phyloP scores from a whole-genome alignment of 75 land plant species.

The Pinus albicaulis region DNA sequence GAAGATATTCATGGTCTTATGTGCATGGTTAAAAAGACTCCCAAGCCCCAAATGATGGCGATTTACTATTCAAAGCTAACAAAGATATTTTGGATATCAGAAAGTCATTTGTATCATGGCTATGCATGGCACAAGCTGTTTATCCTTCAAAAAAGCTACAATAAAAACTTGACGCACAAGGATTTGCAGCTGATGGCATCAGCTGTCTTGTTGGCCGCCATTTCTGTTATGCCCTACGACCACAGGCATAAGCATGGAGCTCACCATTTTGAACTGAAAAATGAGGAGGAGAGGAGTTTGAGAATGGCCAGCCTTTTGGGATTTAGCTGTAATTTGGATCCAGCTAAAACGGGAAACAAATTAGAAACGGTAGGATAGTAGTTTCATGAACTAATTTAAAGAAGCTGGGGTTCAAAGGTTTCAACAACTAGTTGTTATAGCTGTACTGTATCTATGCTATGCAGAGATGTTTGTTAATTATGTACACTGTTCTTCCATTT shows the following conservation, averaged over 20 bases:
- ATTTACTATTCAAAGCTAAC: conserved; percentile 87
- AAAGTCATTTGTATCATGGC: conserved; percentile 85
- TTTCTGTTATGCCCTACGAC: conserved; percentile 81
- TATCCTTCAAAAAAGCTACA: conserved; percentile 75
- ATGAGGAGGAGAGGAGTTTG: conserved; percentile 87
- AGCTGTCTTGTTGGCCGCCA: conserved; percentile 83
- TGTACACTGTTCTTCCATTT: neutral
- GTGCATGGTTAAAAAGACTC: conserved; percentile 90
- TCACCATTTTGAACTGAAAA: conserved; percentile 86
- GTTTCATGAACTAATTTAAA: no score
- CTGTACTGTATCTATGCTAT: no score
- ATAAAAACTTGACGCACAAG: conserved; percentile 81
- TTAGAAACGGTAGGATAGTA: no score
- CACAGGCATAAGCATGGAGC: conserved; percentile 69
- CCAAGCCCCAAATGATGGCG: conserved; percentile 91
- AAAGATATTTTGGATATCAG: conserved; percentile 84
- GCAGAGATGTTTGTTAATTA: no score
- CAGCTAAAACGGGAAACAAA: no score
- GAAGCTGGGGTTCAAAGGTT: no score
- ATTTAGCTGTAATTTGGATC: no score
- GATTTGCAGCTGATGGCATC: conserved; percentile 96
- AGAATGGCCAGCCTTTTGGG: no score
- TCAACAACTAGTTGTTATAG: no score
- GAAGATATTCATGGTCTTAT: conserved; percentile 97
- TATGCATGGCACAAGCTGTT: conserved; percentile 97